phyloP scores from a whole-genome alignment of 1,284 basidiomycete species.

The Cystobasidium slooffiae region DNA sequence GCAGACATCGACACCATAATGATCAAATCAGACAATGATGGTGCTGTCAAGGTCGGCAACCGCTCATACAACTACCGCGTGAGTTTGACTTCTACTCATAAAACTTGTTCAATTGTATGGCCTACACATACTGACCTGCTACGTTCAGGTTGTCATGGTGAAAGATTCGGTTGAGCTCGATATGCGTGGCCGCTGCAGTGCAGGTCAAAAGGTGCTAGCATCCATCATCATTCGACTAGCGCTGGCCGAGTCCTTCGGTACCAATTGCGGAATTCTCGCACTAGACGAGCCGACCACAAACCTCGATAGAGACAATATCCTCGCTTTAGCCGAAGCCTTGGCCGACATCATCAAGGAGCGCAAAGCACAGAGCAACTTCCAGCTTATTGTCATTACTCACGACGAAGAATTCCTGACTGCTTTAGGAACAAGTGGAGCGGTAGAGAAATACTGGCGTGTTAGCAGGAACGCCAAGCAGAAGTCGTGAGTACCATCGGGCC shows the following conservation, averaged over 20 bases:
- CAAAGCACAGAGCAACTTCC: conserved; percentile 87
- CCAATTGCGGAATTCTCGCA: conserved; percentile 96
- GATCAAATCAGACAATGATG: conserved; percentile 92
- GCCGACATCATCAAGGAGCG: conserved; percentile 94
- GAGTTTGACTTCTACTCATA: conserved; percentile 52
- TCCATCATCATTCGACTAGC: conserved; percentile 99
- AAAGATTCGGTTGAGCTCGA: conserved; percentile 99
- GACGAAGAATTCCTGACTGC: conserved; percentile 86
- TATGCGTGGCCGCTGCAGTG: conserved; percentile 97
- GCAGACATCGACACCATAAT: conserved; percentile 96
- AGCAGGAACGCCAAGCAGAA: conserved; percentile 69
- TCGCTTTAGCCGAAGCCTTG: conserved; percentile 86
- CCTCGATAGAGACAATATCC: conserved; percentile 93
- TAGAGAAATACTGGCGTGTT: conserved; percentile 84
- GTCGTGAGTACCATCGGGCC: conserved; percentile 56
- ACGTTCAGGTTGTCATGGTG: conserved; percentile 85
- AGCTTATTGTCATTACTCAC: conserved; percentile 91
- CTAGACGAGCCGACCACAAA: conserved; percentile 99
- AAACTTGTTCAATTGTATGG: neutral
- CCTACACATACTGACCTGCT: conserved; percentile 10
- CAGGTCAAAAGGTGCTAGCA: conserved; percentile 97
- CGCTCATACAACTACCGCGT: conserved; percentile 99
- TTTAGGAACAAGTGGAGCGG: conserved; percentile 80
- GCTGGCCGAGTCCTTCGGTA: conserved; percentile 93
- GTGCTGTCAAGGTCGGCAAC: conserved; percentile 68